These are phyloP conservation scores for Aspergillus saccharolyticus DNA, from an alignment of 495 filamentous ascomycete genomes.

Conservation along the genomic window DNA sequence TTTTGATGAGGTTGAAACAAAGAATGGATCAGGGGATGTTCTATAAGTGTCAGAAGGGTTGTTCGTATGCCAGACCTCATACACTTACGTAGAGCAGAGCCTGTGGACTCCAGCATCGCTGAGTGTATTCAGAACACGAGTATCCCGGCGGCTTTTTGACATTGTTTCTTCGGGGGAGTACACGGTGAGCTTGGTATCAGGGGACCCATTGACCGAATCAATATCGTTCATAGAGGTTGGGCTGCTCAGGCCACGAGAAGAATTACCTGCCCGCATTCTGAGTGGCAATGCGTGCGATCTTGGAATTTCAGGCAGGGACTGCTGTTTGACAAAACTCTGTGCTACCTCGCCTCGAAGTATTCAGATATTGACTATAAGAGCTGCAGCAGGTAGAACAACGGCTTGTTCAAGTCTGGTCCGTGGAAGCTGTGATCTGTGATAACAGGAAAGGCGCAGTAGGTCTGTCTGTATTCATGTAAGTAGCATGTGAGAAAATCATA, in stretches of 20 bases:
- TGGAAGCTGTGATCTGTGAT: neutral
- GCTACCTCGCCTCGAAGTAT: neutral
- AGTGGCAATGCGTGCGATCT: too few relatives aligned
- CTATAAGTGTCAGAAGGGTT: slow-evolving; percentile 14
- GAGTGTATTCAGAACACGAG: slow-evolving; percentile 11
- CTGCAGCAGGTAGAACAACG: neutral
- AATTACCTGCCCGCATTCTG: slow-evolving; percentile 23
- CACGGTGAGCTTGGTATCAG: slow-evolving; percentile 56
- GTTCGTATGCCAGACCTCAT: neutral
- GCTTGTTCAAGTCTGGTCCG: neutral
- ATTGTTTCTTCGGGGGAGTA: slow-evolving; percentile 58
- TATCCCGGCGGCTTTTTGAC: slow-evolving; percentile 17
- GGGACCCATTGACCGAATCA: slow-evolving; percentile 55
- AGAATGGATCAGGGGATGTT: slow-evolving; percentile 26
- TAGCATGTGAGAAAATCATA: neutral
- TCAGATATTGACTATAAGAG: neutral
- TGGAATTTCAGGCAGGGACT: neutral
- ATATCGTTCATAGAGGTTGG: slow-evolving; percentile 54
- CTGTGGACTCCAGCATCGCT: slow-evolving; percentile 16
- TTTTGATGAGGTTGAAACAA: slow-evolving; percentile 16
- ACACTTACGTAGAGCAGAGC: slow-evolving; percentile 22
- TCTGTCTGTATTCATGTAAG: neutral
- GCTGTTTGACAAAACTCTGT: too few relatives aligned
- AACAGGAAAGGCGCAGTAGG: neutral
- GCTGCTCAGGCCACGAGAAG: slow-evolving; percentile 36